phyloP scores from a whole-genome alignment of 495 filamentous ascomycete genomes.

The Astrocystis sublimbata region DNA sequence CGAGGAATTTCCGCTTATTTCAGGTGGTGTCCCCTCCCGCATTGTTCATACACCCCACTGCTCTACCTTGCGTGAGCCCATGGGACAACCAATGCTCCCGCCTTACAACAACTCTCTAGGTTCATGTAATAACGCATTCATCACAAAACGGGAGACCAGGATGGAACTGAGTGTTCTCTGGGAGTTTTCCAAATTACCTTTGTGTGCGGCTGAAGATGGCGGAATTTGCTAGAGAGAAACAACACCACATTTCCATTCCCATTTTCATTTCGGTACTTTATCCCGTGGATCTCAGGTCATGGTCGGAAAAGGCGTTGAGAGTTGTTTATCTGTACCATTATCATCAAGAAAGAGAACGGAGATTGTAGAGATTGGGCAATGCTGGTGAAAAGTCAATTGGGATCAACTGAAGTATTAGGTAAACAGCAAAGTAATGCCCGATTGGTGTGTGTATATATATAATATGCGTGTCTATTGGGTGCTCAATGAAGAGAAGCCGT shows the following conservation, averaged over 20 bases:
- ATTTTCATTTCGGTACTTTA: background rate
- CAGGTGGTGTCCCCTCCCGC: no score
- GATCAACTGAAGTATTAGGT: background rate
- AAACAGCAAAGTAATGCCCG: background rate
- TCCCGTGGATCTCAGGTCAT: background rate
- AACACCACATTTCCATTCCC: background rate
- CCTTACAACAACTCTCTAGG: no score
- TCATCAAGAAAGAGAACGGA: no score
- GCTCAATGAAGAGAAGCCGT: background rate
- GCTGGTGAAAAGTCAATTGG: no score
- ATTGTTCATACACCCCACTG: no score
- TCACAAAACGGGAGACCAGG: background rate
- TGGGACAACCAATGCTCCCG: no score
- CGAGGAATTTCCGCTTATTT: no score
- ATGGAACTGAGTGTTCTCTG: background rate
- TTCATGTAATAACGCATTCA: background rate
- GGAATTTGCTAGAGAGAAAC: background rate
- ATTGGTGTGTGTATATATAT: no score
- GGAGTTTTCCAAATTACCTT: background rate
- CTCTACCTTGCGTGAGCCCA: no score
- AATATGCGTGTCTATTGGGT: no score
- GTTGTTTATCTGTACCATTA: no score
- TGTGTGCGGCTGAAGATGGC: background rate
- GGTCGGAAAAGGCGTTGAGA: conserved; percentile 7
- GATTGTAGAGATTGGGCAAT: no score